Conservation (phyloP, 441 rosid species). For the Erodium moschatum region DNA sequence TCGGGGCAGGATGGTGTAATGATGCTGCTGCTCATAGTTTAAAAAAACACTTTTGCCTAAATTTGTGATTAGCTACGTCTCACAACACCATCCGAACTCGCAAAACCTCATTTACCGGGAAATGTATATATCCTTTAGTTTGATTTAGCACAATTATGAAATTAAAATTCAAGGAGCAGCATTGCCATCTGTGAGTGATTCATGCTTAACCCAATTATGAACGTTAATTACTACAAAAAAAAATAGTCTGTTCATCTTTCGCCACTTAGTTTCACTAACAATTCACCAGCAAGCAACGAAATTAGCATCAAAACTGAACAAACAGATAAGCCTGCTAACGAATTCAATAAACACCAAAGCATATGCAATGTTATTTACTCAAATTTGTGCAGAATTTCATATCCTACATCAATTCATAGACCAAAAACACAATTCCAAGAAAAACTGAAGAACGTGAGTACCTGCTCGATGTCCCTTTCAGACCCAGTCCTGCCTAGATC, state of each 20-base stretch:
- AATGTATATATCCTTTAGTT: background rate
- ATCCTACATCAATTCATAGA: conserved; percentile 12
- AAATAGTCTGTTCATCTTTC: background rate
- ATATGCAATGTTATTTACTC: background rate
- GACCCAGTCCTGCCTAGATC: conserved; percentile 72
- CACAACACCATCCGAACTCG: background rate
- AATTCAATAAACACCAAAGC: background rate
- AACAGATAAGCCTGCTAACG: background rate
- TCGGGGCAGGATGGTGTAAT: background rate
- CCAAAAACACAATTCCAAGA: background rate
- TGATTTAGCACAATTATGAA: background rate
- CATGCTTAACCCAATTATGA: background rate
- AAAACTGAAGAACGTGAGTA: conserved; percentile 22
- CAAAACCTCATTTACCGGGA: background rate
- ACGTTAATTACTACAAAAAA: background rate
- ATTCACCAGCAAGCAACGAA: background rate
- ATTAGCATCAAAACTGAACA: background rate
- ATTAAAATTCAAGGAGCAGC: background rate
- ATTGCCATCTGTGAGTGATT: background rate
- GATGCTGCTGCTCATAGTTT: background rate
- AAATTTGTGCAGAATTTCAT: conserved; percentile 6
- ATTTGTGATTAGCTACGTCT: background rate
- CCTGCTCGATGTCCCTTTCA: conserved; percentile 88
- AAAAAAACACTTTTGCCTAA: background rate
- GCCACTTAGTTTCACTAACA: background rate